Evolutionary conservation across 2,329 filamentous ascomycete genomes (phyloP).

Genomic region (Penicillium italicum): DNA sequence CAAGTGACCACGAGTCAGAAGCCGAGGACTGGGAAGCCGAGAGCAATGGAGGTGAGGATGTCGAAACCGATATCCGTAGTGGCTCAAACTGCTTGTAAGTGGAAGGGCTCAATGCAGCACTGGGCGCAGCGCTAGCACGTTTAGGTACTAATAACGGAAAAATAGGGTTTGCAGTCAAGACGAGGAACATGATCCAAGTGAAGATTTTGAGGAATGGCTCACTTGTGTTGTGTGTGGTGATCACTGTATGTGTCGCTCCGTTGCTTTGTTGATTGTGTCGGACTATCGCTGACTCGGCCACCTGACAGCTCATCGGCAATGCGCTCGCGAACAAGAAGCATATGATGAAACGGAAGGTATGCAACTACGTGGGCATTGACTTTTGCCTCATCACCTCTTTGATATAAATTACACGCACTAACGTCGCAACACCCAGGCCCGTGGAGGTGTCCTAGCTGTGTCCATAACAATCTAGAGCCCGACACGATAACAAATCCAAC

Average conservation of each 20-base stretch:
- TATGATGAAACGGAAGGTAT: slow-evolving; percentile 62
- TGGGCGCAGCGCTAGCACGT: neutral
- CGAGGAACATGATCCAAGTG: slow-evolving; percentile 76
- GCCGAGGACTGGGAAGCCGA: slow-evolving; percentile 51
- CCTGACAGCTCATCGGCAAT: slow-evolving; percentile 80
- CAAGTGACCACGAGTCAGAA: slow-evolving; percentile 56
- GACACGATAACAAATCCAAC: slow-evolving; percentile 24
- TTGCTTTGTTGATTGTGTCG: slow-evolving; percentile 23
- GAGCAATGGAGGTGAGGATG: slow-evolving; percentile 46
- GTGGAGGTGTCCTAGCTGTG: slow-evolving; percentile 62
- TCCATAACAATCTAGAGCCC: slow-evolving; percentile 42
- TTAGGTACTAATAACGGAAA: slow-evolving; percentile 28
- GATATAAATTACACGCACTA: slow-evolving; percentile 22
- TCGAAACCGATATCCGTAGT: slow-evolving; percentile 45
- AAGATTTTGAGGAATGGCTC: slow-evolving; percentile 76
- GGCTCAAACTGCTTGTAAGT: slow-evolving; percentile 63
- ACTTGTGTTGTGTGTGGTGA: slow-evolving; percentile 74
- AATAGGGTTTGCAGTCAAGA: slow-evolving; percentile 75
- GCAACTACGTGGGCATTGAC: neutral
- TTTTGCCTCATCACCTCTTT: neutral
- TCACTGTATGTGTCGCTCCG: slow-evolving; percentile 62
- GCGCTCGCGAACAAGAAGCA: slow-evolving; percentile 69
- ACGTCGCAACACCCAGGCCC: slow-evolving; percentile 50
- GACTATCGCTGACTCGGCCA: slow-evolving; percentile 42
- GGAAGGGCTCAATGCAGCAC: neutral